A percentile compares a stretch with the other conserved stretches of the same genome.
These are phyloP conservation scores for Geotrichum restrictum DNA, from an alignment of 1,139 yeast genomes.

Conservation along the genomic window DNA sequence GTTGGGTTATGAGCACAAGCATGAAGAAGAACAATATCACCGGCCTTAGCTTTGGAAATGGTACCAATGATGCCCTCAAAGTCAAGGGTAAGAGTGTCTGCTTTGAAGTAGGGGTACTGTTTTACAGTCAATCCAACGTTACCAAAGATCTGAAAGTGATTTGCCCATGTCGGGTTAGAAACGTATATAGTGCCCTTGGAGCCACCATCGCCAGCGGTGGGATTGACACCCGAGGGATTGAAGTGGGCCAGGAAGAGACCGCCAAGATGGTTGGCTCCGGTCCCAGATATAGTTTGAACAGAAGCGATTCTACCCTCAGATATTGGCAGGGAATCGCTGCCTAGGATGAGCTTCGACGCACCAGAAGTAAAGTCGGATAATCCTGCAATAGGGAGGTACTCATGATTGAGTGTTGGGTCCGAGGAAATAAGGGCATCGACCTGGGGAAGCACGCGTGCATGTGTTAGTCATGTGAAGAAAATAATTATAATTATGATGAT, in stretches of 20 bases:
- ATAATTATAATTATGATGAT: neutral
- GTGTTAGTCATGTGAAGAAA: conserved; percentile 11
- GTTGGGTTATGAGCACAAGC: conserved; percentile 98
- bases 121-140: conserved; percentile 60
- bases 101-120: conserved; percentile 78
- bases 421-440: conserved; percentile 51
- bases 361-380: conserved; percentile 61
- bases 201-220: conserved; percentile 1
- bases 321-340: conserved; percentile 56
- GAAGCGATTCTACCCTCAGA: conserved; percentile 56
- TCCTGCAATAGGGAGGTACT: conserved; percentile 86
- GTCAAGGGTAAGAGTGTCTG: conserved; percentile 58
- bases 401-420: conserved; percentile 76
- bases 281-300: conserved; percentile 87
- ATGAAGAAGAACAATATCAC: conserved; percentile 65
- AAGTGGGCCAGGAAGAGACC: conserved; percentile 62
- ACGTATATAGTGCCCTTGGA: conserved; percentile 51
- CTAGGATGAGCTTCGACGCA: conserved; percentile 76
- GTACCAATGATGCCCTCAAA: conserved; percentile 42
- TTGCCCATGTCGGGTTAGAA: conserved; percentile 95
- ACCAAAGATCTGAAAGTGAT: conserved; percentile 78
- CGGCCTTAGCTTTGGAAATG: conserved; percentile 31
- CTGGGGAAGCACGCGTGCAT: conserved; percentile 33
- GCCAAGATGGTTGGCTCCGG: conserved; percentile 91
- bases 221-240: conserved; percentile 35